These are phyloP conservation scores for Lactarius vividus DNA, from an alignment of 768 basidiomycete genomes.

Conservation along the genomic window DNA sequence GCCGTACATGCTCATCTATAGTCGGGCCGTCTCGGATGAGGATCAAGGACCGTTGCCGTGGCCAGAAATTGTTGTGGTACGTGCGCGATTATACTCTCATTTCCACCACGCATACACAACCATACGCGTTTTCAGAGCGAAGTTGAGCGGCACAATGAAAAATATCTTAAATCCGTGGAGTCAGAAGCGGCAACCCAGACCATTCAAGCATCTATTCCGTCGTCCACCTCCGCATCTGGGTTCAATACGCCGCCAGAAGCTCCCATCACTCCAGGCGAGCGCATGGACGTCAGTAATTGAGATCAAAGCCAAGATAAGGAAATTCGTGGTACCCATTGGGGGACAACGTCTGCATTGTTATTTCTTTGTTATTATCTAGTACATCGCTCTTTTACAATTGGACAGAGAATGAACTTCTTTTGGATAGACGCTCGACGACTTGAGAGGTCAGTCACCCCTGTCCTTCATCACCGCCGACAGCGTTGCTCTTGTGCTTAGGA, in stretches of 20 bases:
- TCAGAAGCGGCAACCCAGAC: background rate
- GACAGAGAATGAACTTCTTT: background rate
- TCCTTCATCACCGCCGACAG: conserved; percentile 54
- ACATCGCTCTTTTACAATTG: conserved; percentile 1
- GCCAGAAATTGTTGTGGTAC: conserved; percentile 35
- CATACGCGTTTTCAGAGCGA: conserved; percentile 27
- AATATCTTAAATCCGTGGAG: conserved; percentile 37
- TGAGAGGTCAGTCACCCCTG: conserved; percentile 46
- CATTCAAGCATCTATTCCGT: conserved; percentile 18
- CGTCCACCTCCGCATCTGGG: conserved; percentile 24
- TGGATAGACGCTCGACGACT: background rate
- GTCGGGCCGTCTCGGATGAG: conserved; percentile 35
- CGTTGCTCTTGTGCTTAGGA: conserved; percentile 94
- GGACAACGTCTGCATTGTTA: conserved; percentile 4
- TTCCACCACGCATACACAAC: conserved; percentile 7
- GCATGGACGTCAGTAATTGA: conserved; percentile 25
- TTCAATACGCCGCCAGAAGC: conserved; percentile 23
- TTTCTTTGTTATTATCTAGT: conserved; percentile 20
- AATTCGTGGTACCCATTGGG: background rate
- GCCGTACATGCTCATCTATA: conserved; percentile 76
- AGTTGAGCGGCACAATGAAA: conserved; percentile 39
- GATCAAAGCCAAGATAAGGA: background rate
- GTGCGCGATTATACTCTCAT: background rate
- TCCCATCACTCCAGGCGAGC: conserved; percentile 23
- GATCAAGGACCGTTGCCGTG: conserved; percentile 32